These are phyloP conservation scores for Saururus chinensis DNA, from an alignment of 164 flowering plant species.

Conservation along the genomic window DNA sequence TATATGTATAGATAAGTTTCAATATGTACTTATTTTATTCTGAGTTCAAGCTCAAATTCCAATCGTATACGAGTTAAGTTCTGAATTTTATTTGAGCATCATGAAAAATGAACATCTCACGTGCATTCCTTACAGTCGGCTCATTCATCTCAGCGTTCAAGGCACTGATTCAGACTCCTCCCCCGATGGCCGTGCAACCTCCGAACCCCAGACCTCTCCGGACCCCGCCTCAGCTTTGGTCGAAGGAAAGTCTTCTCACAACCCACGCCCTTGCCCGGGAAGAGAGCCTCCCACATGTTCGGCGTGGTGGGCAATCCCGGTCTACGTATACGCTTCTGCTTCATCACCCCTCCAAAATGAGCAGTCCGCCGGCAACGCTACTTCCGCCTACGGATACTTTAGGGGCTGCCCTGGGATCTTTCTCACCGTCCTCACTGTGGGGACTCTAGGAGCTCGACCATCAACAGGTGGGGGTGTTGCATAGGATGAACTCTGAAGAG, in stretches of 20 bases:
- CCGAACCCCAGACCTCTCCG: not conserved
- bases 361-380: constrained; percentile 97
- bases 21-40: no score
- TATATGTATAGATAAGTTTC: no score
- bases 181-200: constrained; percentile 25
- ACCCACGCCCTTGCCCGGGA: constrained; percentile 50
- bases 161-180: no score
- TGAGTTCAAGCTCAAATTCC: no score
- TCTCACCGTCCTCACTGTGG: constrained; percentile 89
- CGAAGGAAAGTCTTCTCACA: constrained; percentile 56
- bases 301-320: constrained; percentile 98
- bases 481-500: constrained; percentile 78
- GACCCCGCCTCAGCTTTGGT: constrained; percentile 14
- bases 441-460: constrained; percentile 95
- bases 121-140: no score
- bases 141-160: no score
- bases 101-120: no score
- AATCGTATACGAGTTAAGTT: no score
- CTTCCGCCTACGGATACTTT: constrained; percentile 90
- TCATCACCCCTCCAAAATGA: constrained; percentile 95
- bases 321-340: constrained; percentile 95
- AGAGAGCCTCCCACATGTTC: constrained; percentile 71
- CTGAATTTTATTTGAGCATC: no score
- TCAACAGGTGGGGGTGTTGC: constrained; percentile 99
- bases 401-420: constrained; percentile 75